Base-by-base conservation (phyloP, 768 basidiomycete species). In the Pleurotus citrinopileatus region DNA sequence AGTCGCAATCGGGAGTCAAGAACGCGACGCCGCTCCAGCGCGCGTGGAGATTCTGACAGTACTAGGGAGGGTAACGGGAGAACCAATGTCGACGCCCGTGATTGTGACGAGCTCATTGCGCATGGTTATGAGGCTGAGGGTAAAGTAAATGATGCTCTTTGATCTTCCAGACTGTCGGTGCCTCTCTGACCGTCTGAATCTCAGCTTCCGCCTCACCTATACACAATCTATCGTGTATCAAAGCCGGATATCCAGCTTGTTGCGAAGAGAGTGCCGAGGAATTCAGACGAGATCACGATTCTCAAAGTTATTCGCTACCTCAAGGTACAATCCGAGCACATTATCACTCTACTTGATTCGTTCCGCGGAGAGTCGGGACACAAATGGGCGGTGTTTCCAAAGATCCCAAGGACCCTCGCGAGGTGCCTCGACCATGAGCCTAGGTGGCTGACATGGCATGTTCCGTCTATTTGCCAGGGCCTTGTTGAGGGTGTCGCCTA, bases 401-500 rank as follows among this genome's bases (percentile, higher is more conserved):
- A 55, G 20, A 26, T 55, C 19, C 8, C 42, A 17, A 8, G 17
- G n/a, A 10, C 26, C 29, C 17, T 47, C n/a, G 26, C 13, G 17
- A n/a, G 23, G 17, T 47, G 22, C 17, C 25, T 47, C n/a, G 3
- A 32, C 17, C 15, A 45, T 23, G 44, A 26, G 12, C 43, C 17
- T 25, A n/a, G 23, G 13, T n/a, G 4, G 22, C 45, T 55, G 17
- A n/a, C 17, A 19, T 12, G 20, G 10, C 17, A 45, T 22, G 3
- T 37, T 38, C 28, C 53, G 32, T 26, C 28, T 28, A 42, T 56
- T 42, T 26, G 51, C 36, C 13, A 26, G 46, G 26, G 26, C 5
- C 28, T 54, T 7, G 17, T 54, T 8, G 53, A 52, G 10, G 48
- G 54, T 28, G 12, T 60, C 27, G 69, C 69, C 3, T 91, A 90